Percentiles rank a stretch among this genome's conserved stretches.
phyloP scores from a whole-genome alignment of 148 eudicot genomes.

The Chenopodium quinoa region DNA sequence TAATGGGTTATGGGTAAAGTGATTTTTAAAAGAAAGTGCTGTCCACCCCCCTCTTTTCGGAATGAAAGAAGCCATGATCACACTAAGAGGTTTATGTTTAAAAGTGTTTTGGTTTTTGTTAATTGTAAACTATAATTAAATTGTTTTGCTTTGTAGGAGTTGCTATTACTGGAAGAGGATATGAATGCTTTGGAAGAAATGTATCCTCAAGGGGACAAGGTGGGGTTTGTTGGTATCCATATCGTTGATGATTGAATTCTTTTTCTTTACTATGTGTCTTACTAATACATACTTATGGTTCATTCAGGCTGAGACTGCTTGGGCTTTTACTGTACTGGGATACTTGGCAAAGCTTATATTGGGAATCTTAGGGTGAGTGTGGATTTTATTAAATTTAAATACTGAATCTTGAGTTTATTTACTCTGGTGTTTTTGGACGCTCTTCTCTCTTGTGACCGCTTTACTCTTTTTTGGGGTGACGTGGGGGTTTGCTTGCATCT shows the following conservation, averaged over 20 bases:
- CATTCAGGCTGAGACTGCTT: conserved; percentile 88
- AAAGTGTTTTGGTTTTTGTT: background rate
- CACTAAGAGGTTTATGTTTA: background rate
- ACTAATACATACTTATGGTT: conserved; percentile 21
- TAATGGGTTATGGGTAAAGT: background rate
- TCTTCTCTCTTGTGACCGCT: background rate
- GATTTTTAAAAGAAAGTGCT: background rate
- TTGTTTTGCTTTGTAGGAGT: conserved; percentile 54
- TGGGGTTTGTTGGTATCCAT: conserved; percentile 27
- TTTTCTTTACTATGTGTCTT: background rate
- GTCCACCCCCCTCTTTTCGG: background rate
- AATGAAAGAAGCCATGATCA: background rate
- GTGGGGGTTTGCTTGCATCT: background rate
- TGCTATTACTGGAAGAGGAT: conserved; percentile 90
- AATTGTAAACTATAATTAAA: background rate
- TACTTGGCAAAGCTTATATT: conserved; percentile 86
- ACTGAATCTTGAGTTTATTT: background rate
- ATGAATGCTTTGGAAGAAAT: conserved; percentile 95
- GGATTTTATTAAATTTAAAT: background rate
- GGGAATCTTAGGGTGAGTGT: conserved; percentile 80
- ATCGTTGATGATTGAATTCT: background rate
- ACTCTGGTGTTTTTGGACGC: background rate
- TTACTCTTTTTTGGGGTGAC: background rate
- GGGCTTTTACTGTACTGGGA: conserved; percentile 98
- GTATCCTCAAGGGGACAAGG: conserved; percentile 99